Conservation (phyloP, 768 basidiomycete genomes). For the Pleurotus ostreatus region DNA sequence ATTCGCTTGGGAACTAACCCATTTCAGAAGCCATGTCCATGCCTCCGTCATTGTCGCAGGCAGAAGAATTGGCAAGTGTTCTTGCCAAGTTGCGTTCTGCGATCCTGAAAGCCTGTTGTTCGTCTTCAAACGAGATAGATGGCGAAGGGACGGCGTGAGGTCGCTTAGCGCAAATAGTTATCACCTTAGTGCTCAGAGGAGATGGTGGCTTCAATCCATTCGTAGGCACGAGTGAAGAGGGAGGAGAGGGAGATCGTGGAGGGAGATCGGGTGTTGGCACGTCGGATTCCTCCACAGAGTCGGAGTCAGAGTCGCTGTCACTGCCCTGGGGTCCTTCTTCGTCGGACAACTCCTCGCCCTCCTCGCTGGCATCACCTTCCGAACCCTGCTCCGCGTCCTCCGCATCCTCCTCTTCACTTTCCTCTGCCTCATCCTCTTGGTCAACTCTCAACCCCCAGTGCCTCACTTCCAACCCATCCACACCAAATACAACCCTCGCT, state of each 20-base stretch:
- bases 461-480: conserved; percentile 60
- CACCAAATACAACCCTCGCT: conserved; percentile 54
- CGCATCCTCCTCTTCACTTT: conserved; percentile 19
- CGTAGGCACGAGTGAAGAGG: conserved; percentile 8
- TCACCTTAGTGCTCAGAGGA: conserved; percentile 4
- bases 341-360: conserved; percentile 12
- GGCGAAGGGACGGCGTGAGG: neutral
- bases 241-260: conserved; percentile 13
- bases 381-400: conserved; percentile 17
- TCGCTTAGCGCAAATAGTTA: neutral
- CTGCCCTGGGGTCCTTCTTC: conserved; percentile 3
- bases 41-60: conserved; percentile 21
- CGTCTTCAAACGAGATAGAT: conserved; percentile 17
- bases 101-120: conserved; percentile 21
- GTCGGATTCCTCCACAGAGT: neutral
- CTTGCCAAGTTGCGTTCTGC: conserved; percentile 32
- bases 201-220: neutral
- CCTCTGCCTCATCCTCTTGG: conserved; percentile 22
- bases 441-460: conserved; percentile 33
- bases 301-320: conserved; percentile 1
- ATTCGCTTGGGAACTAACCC: conserved; percentile 16
- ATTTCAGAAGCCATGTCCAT: conserved; percentile 26
- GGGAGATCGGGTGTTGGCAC: conserved; percentile 1
- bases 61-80: conserved; percentile 22
- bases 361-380: conserved; percentile 12